Evolutionary conservation across 2,329 filamentous ascomycete genomes (phyloP), one percentile per base, ranked within the genome.

Genomic region (Didymella pinodella): DNA sequence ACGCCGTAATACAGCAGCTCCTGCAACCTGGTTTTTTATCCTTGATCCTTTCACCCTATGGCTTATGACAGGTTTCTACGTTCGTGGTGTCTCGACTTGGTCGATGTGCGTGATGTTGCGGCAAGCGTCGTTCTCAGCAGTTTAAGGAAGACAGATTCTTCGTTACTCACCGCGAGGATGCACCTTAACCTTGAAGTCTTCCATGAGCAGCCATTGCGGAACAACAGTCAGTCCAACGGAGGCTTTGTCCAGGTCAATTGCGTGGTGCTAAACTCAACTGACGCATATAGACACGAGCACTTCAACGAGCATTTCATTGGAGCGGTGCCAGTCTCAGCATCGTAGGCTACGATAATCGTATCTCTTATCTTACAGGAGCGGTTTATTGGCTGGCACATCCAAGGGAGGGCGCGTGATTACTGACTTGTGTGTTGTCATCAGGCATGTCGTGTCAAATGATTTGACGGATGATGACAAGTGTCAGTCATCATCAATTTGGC

Each of bases 301-400:
- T 43, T 18, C 4, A 43, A 18, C 7, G 28, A 20, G 16, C 32
- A 16, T 7, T 43, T 18, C 4, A 43, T 28, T 25, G 50, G 22
- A 26, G 50, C n/a, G 32, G n/a, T 22, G 25, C 50, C 16, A 18
- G 46, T 40, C 10, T 53, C 50, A 36, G 41, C 31, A 22, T 29
- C 49, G 46, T 40, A 40, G 18, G 36, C 36, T n/a, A 55, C 28
- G 16, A 38, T 36, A 20, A 44, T 20, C 5, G 41, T 29, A n/a
- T 31, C 26, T 20, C 44, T 20, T 48, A 47, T 48, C 20, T 44
- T 28, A 18, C 29, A 20, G 22, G 20, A 34, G 3, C 25, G 31
- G 20, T 7, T 26, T 8, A 22, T 7, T 14, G 20, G 16, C 25
- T 34, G 40, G 32, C 10, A 40, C 31, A 14, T 31, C 2, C 7